Evolutionary conservation across 2,329 filamentous ascomycete species (phyloP), one percentile per base, ranked within the genome.

Genomic region (Huntiella bhutanensis): DNA sequence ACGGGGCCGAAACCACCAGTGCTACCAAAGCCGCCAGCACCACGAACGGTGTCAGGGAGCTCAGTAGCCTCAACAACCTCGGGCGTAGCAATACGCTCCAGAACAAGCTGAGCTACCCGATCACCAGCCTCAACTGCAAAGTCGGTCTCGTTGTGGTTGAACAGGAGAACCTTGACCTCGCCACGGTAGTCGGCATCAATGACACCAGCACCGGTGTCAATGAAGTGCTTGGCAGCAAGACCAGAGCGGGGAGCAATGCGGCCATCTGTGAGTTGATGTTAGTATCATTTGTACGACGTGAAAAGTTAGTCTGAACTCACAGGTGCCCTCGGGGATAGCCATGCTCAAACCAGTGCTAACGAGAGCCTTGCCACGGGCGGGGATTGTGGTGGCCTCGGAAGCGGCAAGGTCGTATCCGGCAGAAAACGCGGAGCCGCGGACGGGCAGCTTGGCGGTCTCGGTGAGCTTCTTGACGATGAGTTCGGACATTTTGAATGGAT

Each of bases 101-200:
- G 68, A 53, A 98, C 77, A 54, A 98, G 71, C 70, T 98, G 91
- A 37, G 91, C 92, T 57, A 98, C 69, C 45, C 91, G 80, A 63
- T 98, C 91, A 43, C 88, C 88, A 58, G 81, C 77, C 57, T 80
- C 80, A 53, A 98, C 69, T 53, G 65, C 69, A 58, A 92, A 96
- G 60, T 94, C 86, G 36, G 65, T 64, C 43, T 94, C 86, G 44
- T 72, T 73, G 62, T 93, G 80, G 66, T 98, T 98, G 63, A 96
- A 96, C 45, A 98, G 74, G 54, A 98, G 71, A 19, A 98, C 82
- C 69, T 92, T 94, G 56, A 98, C 80, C 54, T 82, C 82, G 15
- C 91, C 91, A 33, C 91, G 75, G 68, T 98, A 98, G 64, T 98
- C 91, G 33, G 88, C 87, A 62, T 98, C 91, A 56, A 98, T 96